Base-by-base conservation (phyloP, 164 flowering plant species). In the Nymphaea thermarum region DNA sequence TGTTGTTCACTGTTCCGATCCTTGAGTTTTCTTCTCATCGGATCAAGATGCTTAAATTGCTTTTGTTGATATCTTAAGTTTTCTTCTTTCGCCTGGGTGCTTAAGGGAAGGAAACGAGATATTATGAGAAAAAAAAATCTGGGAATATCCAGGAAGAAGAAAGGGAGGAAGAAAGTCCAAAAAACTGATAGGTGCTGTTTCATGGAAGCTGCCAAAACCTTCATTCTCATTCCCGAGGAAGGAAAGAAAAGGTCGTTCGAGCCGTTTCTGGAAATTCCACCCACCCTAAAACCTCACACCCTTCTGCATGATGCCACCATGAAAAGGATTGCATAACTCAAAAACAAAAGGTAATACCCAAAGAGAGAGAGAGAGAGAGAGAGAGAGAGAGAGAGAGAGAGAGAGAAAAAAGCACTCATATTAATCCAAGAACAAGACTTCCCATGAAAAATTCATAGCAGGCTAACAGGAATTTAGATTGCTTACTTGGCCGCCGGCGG, bases 401-500 rank as follows among this genome's bases (percentile, higher is more conserved):
- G 62, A 43, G 47, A 16, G 8, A 62, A n/a, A n/a, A n/a, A 62
- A 62, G 14, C 18, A 14, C 7, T 17, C 64, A 62, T 62, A 11
- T 62, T 62, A 2, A 8, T 17, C 64, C 16, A 6, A 62, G 41
- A 67, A 67, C 47, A 67, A 68, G 42, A 0, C 5, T 68, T 5
- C 17, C 25, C 42, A 6, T 55, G 12, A 6, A 1, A 6, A 14
- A 55, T 55, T 55, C 16, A 10, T 8, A 55, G 16, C 12, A 55
- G 10, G 16, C 60, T 10, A 55, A 55, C 12, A 18, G 36, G 64
- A 14, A 11, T 6, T 62, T 18, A 62, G 36, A 6, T 62, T 18
- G 65, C 65, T 14, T 62, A 71, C 73, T 71, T 71, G 65, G 68
- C 57, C 51, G 73, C 69, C 17, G 73, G 69, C 36, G 73, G 73